A percentile compares a stretch with the other conserved stretches of the same genome.
Conservation (phyloP, 345 rosid species). For the Lenwebbia sp. region DNA sequence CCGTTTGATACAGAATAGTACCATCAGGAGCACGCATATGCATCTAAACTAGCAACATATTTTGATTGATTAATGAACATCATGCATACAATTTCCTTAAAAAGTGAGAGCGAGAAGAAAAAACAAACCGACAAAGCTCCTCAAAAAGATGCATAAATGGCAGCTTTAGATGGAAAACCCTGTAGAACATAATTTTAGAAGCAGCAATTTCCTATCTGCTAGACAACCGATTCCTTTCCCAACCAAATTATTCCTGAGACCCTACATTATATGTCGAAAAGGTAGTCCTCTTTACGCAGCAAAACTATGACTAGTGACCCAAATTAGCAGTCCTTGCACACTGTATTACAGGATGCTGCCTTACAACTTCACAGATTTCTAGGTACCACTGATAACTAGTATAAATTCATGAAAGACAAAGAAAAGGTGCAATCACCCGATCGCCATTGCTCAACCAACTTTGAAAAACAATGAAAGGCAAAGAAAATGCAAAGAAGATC, state of each 20-base stretch:
- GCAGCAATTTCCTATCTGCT: background rate
- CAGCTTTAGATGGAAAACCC: background rate
- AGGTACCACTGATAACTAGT: background rate
- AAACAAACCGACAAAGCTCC: background rate
- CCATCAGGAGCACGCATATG: background rate
- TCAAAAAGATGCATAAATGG: background rate
- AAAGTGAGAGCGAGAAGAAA: background rate
- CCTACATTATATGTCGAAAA: background rate
- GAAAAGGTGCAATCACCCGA: background rate
- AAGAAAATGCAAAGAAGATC: background rate
- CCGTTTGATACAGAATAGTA: background rate
- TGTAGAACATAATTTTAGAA: background rate
- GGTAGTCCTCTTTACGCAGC: background rate
- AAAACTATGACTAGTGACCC: background rate
- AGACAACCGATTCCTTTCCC: background rate
- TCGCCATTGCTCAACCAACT: background rate
- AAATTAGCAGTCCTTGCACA: background rate
- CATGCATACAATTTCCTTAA: background rate
- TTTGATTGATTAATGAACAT: background rate
- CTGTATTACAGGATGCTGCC: background rate
- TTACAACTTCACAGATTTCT: background rate
- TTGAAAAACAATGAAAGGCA: background rate
- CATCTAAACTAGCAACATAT: background rate
- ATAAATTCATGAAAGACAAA: background rate
- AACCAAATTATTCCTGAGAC: background rate